Evolutionary conservation across 148 eudicot species (phyloP).

Genomic region (Rhododendron griersonianum): DNA sequence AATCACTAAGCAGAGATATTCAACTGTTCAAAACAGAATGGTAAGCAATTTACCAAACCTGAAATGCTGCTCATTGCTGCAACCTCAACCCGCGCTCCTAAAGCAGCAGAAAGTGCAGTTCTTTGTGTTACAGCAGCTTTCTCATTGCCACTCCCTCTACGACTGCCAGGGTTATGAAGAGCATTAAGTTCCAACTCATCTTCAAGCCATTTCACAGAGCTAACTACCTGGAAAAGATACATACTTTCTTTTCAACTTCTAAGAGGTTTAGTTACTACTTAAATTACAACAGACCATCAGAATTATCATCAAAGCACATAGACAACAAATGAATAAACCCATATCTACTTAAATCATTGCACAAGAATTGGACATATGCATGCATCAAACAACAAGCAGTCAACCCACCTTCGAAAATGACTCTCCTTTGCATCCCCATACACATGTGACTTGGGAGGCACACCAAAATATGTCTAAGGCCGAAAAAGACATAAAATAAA

Average conservation of each 20-base stretch:
- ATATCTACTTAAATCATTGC: background rate
- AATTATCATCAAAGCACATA: background rate
- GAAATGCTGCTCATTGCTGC: conserved; percentile 90
- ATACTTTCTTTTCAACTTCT: conserved; percentile 1
- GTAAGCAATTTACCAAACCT: conserved; percentile 31
- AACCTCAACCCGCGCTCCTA: conserved; percentile 94
- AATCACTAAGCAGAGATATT: background rate
- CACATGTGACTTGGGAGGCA: background rate
- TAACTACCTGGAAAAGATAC: conserved; percentile 65
- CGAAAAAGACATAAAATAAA: background rate
- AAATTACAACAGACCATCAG: background rate
- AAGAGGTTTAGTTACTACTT: background rate
- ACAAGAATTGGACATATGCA: background rate
- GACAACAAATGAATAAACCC: background rate
- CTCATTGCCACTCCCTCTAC: conserved; percentile 85
- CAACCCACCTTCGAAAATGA: background rate
- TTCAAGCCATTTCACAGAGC: conserved; percentile 99
- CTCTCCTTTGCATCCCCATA: background rate
- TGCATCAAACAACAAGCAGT: background rate
- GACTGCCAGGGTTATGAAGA: conserved; percentile 97
- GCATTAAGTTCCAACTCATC: conserved; percentile 99
- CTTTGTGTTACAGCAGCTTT: conserved; percentile 92
- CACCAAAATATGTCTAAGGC: background rate
- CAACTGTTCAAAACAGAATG: background rate
- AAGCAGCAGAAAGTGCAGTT: conserved; percentile 92